Percentiles rank a stretch among this genome's conserved stretches.
These are phyloP conservation scores for Arthrocladium fulminans DNA, from an alignment of 2,329 filamentous ascomycete genomes.

Conservation along the genomic window DNA sequence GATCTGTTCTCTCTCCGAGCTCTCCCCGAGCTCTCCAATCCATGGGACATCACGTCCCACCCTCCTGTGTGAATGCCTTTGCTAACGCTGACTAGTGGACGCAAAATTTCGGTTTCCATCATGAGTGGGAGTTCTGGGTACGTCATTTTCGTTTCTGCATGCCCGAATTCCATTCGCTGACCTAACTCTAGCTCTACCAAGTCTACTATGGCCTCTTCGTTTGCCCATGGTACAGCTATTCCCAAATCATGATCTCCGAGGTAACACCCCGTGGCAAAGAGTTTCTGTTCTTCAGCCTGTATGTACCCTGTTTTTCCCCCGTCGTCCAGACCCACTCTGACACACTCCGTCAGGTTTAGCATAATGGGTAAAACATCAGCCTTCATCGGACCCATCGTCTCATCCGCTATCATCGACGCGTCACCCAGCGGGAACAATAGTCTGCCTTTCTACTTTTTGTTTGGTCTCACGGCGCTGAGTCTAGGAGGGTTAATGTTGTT, in stretches of 20 bases:
- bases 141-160: too few relatives aligned
- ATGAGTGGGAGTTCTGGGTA: slow-evolving; percentile 46
- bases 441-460: slow-evolving; percentile 59
- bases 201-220: slow-evolving; percentile 55
- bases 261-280: slow-evolving; percentile 60
- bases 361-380: slow-evolving; percentile 57
- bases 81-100: slow-evolving; percentile 35
- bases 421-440: slow-evolving; percentile 47
- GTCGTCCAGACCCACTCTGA: too few relatives aligned
- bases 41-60: neutral
- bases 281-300: slow-evolving; percentile 60
- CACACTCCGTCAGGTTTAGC: too few relatives aligned
- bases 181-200: slow-evolving; percentile 39
- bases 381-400: slow-evolving; percentile 62
- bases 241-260: slow-evolving; percentile 62
- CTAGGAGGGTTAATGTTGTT: slow-evolving; percentile 46
- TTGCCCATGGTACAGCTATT: slow-evolving; percentile 59
- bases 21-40: neutral
- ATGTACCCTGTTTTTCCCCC: too few relatives aligned
- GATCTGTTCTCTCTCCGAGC: neutral
- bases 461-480: slow-evolving; percentile 49
- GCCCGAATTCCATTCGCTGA: too few relatives aligned
- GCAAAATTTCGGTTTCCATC: slow-evolving; percentile 44
- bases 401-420: slow-evolving; percentile 59
- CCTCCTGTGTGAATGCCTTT: neutral